A percentile compares a stretch with the other conserved stretches of the same genome.
Evolutionary conservation across 2,329 filamentous ascomycete genomes (phyloP).

Genomic region (Claviceps pazoutovae): DNA sequence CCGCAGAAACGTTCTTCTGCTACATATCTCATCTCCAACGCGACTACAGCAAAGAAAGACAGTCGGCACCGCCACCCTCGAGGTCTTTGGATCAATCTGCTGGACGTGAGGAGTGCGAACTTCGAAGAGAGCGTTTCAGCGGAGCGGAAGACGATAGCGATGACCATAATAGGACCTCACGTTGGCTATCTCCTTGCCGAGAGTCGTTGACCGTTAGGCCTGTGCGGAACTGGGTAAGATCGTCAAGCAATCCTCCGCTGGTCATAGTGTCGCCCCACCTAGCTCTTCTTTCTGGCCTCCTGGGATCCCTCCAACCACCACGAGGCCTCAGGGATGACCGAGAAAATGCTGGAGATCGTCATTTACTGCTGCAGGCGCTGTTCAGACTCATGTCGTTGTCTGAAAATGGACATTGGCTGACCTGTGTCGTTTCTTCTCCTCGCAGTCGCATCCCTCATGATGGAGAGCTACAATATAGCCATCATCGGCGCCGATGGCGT

Average conservation of each 20-base stretch:
- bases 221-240: conserved; percentile 23
- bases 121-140: conserved; percentile 14
- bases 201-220: conserved; percentile 32
- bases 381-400: not conserved
- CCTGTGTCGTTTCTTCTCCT: conserved; percentile 3
- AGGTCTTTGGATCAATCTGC: not conserved
- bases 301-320: conserved; percentile 1
- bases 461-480: conserved; percentile 51
- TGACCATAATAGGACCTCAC: conserved; percentile 24
- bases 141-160: conserved; percentile 20
- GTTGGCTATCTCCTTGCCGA: conserved; percentile 32
- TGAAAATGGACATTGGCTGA: conserved; percentile 4
- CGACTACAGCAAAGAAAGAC: conserved; percentile 1
- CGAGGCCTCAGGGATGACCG: conserved; percentile 1
- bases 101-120: conserved; percentile 12
- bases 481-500: conserved; percentile 53
- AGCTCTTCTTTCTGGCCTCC: not conserved
- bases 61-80: conserved; percentile 1
- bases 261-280: conserved; percentile 1
- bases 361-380: not conserved
- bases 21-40: not conserved
- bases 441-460: conserved; percentile 22
- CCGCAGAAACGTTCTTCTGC: conserved; percentile 6
- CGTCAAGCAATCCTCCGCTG: not conserved
- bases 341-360: not conserved